These are phyloP conservation scores for Wickerhamomyces canadensis DNA, from an alignment of 805 yeast species.

Conservation along the genomic window DNA sequence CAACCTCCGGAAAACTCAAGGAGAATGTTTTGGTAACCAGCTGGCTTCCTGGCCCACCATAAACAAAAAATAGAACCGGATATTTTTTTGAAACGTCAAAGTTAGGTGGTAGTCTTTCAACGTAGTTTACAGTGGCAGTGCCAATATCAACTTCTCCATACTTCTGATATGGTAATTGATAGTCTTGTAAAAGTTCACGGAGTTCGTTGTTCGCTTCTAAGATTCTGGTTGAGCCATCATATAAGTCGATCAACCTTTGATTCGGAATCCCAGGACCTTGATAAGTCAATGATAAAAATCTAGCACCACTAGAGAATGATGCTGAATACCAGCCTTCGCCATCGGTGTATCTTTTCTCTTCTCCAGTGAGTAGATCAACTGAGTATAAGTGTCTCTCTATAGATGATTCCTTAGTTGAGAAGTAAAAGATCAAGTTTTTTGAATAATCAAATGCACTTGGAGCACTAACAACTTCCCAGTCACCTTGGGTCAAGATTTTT, in stretches of 20 bases:
- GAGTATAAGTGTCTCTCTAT: slow-evolving; percentile 81
- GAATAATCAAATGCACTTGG: slow-evolving; percentile 55
- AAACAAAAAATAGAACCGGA: slow-evolving; percentile 84
- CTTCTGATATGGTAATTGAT: slow-evolving; percentile 50
- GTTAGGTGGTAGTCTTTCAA: slow-evolving; percentile 71
- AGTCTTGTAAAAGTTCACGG: slow-evolving; percentile 31
- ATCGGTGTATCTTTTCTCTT: slow-evolving; percentile 28
- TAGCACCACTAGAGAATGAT: slow-evolving; percentile 74
- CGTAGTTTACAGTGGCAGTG: slow-evolving; percentile 47
- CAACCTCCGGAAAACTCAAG: slow-evolving; percentile 65
- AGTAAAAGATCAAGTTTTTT: slow-evolving; percentile 47
- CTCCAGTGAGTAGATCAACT: slow-evolving; percentile 47
- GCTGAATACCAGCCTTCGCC: slow-evolving; percentile 63
- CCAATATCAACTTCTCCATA: slow-evolving; percentile 53
- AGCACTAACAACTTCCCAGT: slow-evolving; percentile 87
- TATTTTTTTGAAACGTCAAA: slow-evolving; percentile 54
- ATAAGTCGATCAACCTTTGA: slow-evolving; percentile 63
- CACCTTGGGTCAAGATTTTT: slow-evolving; percentile 60
- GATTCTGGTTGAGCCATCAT: slow-evolving; percentile 25
- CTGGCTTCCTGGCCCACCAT: slow-evolving; percentile 96
- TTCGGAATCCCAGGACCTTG: slow-evolving; percentile 76
- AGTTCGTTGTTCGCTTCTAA: slow-evolving; percentile 39
- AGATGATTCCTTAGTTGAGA: slow-evolving; percentile 72
- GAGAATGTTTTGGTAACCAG: slow-evolving; percentile 58
- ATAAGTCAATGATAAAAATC: slow-evolving; percentile 66